Base-by-base conservation (phyloP, 768 basidiomycete genomes). In the Bullera alba region DNA sequence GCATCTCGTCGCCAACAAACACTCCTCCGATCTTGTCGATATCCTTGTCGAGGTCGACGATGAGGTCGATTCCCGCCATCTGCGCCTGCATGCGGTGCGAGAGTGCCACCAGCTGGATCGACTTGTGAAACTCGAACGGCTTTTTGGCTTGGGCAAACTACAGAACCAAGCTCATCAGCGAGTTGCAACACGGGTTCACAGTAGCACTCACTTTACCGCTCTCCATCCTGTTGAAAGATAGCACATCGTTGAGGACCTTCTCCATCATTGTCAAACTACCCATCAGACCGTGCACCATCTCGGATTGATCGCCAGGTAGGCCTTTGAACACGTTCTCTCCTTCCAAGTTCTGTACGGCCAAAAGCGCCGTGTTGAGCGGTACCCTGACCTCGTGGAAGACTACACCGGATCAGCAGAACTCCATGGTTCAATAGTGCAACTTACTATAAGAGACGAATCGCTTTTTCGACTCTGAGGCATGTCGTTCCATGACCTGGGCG, bases 331-430 rank as follows among this genome's bases (percentile, higher is more conserved):
- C 79, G 6, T 84, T 81, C 0, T 81, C 81, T 0, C 86, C 87
- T 54, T 86, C 83, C 79, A 93, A 83, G 64, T 96, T 93, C 74
- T 95, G 91, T 16, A 92, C 85, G 0, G 91, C 88, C 42, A 93
- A 76, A 14, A 91, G 54, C 19, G 78, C 78, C 14, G 78, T 78
- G 55, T 79, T 79, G 57, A 80, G 73, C 23, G 79, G 79, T 2
- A 80, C 69, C 26, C 67, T 72, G 39, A 79, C 79, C 39, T 73
- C 62, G 58, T 78, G 77, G 57, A 78, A 78, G 60, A 79, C 57
- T 61, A 26, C 2, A 17, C 42, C n/a, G 17, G 32, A 19, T 29
- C 22, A 44, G 42, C 17, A 19, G 17, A 7, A 19, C 15, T 6
- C n/a, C 16, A 15, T 27, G 48, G 26, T 29, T 26, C n/a, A 10